Conservation (phyloP, 148 eudicot genomes). For the Spergularia marina region DNA sequence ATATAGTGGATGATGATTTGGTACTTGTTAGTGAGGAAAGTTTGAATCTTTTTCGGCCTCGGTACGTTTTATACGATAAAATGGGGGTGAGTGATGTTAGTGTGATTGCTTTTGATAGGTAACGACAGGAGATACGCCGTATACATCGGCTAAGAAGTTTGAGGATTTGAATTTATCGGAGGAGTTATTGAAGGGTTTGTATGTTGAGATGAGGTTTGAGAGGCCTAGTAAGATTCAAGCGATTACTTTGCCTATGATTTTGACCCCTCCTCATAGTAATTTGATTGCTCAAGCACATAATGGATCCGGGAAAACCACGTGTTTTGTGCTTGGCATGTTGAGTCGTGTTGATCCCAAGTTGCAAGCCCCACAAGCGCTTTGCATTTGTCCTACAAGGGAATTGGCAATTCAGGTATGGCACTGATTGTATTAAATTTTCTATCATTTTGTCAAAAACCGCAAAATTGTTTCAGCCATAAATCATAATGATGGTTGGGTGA, state of each 20-base stretch:
- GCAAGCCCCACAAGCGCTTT: constrained; percentile 71
- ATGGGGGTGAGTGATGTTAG: not conserved
- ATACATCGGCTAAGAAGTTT: constrained; percentile 66
- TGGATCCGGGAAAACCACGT: constrained; percentile 96
- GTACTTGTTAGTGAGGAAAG: too few species aligned
- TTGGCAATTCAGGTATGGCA: constrained; percentile 70
- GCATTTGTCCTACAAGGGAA: constrained; percentile 92
- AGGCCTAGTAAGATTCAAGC: constrained; percentile 89
- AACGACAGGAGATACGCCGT: constrained; percentile 68
- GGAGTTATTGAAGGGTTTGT: constrained; percentile 77
- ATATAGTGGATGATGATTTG: too few species aligned
- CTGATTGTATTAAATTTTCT: not conserved
- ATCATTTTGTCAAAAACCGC: not conserved
- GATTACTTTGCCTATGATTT: constrained; percentile 52
- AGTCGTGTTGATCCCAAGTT: constrained; percentile 69
- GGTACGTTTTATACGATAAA: constrained; percentile 14
- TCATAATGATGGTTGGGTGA: not conserved
- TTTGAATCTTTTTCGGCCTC: constrained; percentile 22
- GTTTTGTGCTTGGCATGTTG: constrained; percentile 88
- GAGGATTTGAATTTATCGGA: constrained; percentile 75
- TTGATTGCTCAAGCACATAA: constrained; percentile 86
- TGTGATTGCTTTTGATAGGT: constrained; percentile 35
- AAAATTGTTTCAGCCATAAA: not conserved
- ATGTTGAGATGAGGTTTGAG: constrained; percentile 86
- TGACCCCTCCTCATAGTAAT: constrained; percentile 69